A percentile compares a stretch with the other conserved stretches of the same genome.
Evolutionary conservation across 257 asterid species (phyloP).

Genomic region (Solanum virginianum): DNA sequence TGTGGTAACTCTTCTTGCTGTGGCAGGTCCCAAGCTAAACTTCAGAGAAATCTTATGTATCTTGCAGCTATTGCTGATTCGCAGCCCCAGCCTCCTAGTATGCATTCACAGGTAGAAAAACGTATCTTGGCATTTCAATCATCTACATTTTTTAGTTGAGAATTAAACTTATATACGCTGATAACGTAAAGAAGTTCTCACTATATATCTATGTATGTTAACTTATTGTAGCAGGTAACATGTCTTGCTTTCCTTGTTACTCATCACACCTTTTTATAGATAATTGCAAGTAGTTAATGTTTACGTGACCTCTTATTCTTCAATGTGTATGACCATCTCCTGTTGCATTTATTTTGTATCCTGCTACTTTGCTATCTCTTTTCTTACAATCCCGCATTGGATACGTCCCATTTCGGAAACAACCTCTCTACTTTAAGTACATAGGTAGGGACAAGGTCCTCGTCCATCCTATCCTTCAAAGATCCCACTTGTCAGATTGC

Average conservation of each 20-base stretch:
- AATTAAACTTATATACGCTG: neutral
- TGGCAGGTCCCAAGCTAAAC: conserved; percentile 71
- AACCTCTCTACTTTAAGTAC: too few species aligned
- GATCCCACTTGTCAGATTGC: neutral
- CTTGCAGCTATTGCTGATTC: conserved; percentile 98
- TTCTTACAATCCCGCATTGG: neutral
- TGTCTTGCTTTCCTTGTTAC: neutral
- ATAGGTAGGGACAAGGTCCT: too few species aligned
- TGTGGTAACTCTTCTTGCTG: neutral
- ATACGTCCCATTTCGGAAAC: neutral
- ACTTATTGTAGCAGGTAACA: neutral
- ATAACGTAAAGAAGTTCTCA: neutral
- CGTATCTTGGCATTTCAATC: neutral
- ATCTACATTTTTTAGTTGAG: neutral
- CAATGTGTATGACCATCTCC: neutral
- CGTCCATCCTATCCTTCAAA: neutral
- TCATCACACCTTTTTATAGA: neutral
- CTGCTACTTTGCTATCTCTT: neutral
- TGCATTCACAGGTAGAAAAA: conserved; percentile 71
- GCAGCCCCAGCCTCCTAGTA: conserved; percentile 76
- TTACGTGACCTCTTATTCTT: neutral
- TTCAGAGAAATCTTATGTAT: conserved; percentile 90
- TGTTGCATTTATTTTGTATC: neutral
- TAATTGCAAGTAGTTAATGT: neutral
- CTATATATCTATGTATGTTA: neutral